Percentiles rank a stretch among this genome's conserved stretches.
These are phyloP conservation scores for Lojkania enalia DNA, from an alignment of 2,329 filamentous ascomycete species.

Conservation along the genomic window DNA sequence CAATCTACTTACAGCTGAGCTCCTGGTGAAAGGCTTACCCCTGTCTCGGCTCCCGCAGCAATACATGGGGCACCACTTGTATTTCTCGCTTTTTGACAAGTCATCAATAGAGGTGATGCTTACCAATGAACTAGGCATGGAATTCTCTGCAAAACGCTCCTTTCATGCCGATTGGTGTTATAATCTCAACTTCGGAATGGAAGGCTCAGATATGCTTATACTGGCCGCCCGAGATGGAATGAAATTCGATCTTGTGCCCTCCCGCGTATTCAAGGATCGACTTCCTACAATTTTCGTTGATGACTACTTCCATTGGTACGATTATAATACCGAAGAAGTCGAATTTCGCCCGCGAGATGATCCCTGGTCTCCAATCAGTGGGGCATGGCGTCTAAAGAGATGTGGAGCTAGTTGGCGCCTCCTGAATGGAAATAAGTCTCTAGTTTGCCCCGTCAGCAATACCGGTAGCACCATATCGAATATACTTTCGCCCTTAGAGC, in stretches of 20 bases:
- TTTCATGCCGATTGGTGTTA: no score
- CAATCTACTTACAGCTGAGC: conserved; percentile 55
- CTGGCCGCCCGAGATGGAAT: conserved; percentile 11
- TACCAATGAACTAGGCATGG: no score
- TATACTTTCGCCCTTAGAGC: conserved; percentile 23
- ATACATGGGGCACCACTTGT: conserved; percentile 50
- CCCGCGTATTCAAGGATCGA: conserved; percentile 20
- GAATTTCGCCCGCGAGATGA: conserved; percentile 14
- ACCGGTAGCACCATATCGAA: no score
- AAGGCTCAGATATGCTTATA: no score
- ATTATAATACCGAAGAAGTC: conserved; percentile 14
- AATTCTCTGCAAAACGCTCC: no score
- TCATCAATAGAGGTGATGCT: no score
- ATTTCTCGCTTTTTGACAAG: no score
- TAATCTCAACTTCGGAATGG: no score
- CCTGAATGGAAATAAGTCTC: no score
- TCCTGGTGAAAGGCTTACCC: conserved; percentile 58
- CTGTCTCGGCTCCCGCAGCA: conserved; percentile 52
- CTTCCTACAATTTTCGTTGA: conserved; percentile 39
- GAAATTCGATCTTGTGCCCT: conserved; percentile 42
- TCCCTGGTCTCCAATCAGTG: conserved; percentile 22
- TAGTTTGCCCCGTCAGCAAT: no score
- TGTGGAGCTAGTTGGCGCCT: no score
- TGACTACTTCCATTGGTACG: conserved; percentile 34
- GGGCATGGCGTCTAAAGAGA: no score